Evolutionary conservation across 306 rosid species (phyloP), one percentile per base, ranked within the genome.

Genomic region (Citrullus mucosospermus): DNA sequence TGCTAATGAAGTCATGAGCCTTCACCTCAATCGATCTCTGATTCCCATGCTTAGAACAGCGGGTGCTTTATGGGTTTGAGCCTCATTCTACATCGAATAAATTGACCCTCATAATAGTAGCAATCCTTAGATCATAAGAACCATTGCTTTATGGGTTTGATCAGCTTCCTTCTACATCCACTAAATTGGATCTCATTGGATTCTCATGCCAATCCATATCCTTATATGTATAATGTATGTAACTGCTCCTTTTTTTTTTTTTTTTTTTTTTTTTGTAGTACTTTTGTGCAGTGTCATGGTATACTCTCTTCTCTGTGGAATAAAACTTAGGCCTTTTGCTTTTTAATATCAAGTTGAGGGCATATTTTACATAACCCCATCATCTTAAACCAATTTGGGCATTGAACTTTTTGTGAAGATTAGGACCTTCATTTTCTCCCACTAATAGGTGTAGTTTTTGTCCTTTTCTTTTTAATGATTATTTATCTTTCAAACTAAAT

Each of bases 1-100:
- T 66, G 81, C 96, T 80, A 94, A 90, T 84, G 92, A 94, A 78
- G 87, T 94, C 55, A 92, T 92, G 98, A 92, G 87, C 58, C 98
- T 89, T 85, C 98, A 94, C 78, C 94, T 94, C 20, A 87, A 85
- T 34, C 83, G 96, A 4, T 82, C 94, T 78, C 80, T 94, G n/a
- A 87, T 90, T 78, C 96, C 98, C 50, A 90, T 94, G 97, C 98
- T 94, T 58, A 90, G 81, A 51, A 80, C 83, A 48, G 98, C 81
- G 1, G 95, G 96, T 4, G 98, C 97, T 60, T 75, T 92, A 14
- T 94, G 98, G 96, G 86, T 94, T 77, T 93, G 85, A 90, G 13
- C 7, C 8, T 34, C 18, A 67, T 18, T 8, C 6, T 67, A 18
- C 28, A 16, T 41, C 51, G 12, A 15, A 5, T 34, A 67, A 67